phyloP scores from a whole-genome alignment of 495 filamentous ascomycete species.

The Aspergillus steynii region DNA sequence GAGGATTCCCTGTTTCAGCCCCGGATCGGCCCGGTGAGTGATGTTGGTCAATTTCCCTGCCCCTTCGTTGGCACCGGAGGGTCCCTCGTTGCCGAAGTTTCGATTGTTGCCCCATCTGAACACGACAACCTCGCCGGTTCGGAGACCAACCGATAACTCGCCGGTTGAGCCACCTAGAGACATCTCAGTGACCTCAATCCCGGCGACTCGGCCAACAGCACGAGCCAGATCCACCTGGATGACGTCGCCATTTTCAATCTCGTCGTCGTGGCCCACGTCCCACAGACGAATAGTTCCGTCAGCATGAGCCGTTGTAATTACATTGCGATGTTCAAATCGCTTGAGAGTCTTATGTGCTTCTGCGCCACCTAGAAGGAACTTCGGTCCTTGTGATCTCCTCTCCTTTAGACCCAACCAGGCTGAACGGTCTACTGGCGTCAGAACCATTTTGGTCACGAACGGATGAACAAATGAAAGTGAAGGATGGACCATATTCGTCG shows the following conservation, averaged over 20 bases:
- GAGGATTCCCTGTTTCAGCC: slow-evolving; percentile 76
- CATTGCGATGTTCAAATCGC: slow-evolving; percentile 75
- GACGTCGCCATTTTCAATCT: slow-evolving; percentile 81
- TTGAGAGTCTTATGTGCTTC: slow-evolving; percentile 65
- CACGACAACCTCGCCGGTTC: slow-evolving; percentile 77
- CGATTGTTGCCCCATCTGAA: slow-evolving; percentile 85
- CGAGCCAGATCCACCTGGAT: slow-evolving; percentile 84
- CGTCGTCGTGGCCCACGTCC: slow-evolving; percentile 88
- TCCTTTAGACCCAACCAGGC: slow-evolving; percentile 90
- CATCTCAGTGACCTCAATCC: slow-evolving; percentile 72
- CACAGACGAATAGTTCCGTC: slow-evolving; percentile 87
- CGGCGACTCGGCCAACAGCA: slow-evolving; percentile 78
- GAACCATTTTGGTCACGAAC: slow-evolving; percentile 68
- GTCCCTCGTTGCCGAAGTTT: slow-evolving; percentile 56
- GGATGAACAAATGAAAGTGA: slow-evolving; percentile 84
- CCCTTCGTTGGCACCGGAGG: slow-evolving; percentile 52
- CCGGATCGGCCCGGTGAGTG: slow-evolving; percentile 70
- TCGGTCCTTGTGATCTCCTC: slow-evolving; percentile 68
- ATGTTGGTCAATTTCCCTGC: slow-evolving; percentile 69
- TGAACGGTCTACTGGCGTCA: slow-evolving; percentile 69
- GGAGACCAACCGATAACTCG: slow-evolving; percentile 82
- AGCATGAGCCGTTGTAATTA: slow-evolving; percentile 79
- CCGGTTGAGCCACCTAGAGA: slow-evolving; percentile 74
- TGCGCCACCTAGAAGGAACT: slow-evolving; percentile 73
- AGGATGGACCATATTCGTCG: slow-evolving; percentile 86